A percentile compares a stretch with the other conserved stretches of the same genome.
phyloP scores from a whole-genome alignment of 129 eudicot genomes.

The Flaveria robusta region DNA sequence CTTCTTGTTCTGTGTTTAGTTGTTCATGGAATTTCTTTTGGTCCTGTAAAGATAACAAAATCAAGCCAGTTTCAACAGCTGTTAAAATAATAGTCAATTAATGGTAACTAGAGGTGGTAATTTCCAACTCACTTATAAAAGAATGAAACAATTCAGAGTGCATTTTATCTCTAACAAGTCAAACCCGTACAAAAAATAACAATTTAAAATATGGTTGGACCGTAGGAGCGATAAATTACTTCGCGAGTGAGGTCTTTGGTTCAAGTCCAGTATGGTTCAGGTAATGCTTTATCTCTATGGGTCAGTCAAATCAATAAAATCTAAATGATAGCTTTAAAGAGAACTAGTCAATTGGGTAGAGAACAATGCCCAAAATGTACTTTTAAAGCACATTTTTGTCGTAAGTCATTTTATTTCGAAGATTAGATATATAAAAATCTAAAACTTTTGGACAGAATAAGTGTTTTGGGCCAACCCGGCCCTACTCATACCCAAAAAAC shows the following conservation, averaged over 20 bases:
- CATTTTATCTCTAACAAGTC: not conserved
- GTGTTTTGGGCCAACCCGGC: not conserved
- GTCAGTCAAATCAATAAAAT: not conserved
- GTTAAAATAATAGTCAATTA: not conserved
- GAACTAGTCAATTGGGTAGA: not conserved
- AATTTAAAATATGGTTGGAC: too few species aligned
- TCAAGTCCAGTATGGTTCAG: not conserved
- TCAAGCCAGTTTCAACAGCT: not conserved
- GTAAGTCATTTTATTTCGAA: not conserved
- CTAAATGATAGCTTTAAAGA: not conserved
- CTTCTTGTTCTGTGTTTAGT: constrained; percentile 66
- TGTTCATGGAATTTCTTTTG: constrained; percentile 90
- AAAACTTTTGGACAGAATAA: not conserved
- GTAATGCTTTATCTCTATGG: not conserved
- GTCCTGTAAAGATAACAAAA: constrained; percentile 54
- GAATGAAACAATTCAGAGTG: not conserved
- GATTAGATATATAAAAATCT: too few species aligned
- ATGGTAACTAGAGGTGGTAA: not conserved
- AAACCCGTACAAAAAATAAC: not conserved
- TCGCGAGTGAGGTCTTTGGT: too few species aligned
- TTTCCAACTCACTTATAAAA: not conserved
- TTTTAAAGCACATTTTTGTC: not conserved
- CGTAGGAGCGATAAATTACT: too few species aligned
- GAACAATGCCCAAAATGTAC: not conserved
- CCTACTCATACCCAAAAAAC: not conserved